phyloP scores from a whole-genome alignment of 192 early-diverging fungal species.

The Gryganskiella cystojenkinii region DNA sequence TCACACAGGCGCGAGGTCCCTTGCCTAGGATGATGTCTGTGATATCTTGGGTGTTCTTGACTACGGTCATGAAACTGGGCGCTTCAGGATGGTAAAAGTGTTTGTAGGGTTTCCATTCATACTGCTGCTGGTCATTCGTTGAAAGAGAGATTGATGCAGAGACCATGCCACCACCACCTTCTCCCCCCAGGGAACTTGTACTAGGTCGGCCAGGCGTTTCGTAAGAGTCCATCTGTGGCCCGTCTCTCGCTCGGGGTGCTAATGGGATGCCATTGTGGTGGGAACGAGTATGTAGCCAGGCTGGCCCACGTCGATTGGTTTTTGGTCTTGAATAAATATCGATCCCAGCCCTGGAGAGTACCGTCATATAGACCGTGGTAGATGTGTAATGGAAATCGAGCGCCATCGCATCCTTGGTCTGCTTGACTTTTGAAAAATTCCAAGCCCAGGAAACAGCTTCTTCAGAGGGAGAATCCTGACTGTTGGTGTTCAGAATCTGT shows the following conservation, averaged over 20 bases:
- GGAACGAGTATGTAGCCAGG: not conserved
- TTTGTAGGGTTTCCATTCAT: slow-evolving; percentile 42
- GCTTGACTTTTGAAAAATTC: slow-evolving; percentile 44
- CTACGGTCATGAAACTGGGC: slow-evolving; percentile 50
- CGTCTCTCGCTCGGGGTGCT: not conserved
- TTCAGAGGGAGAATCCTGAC: slow-evolving; percentile 15
- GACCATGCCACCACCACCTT: slow-evolving; percentile 1
- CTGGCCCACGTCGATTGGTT: slow-evolving; percentile 7
- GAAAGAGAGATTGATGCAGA: not conserved
- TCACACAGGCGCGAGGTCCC: slow-evolving; percentile 35
- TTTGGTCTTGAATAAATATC: slow-evolving; percentile 35
- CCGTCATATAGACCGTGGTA: slow-evolving; percentile 41
- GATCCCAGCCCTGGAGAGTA: slow-evolving; percentile 40
- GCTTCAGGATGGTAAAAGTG: slow-evolving; percentile 51
- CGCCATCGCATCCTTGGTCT: slow-evolving; percentile 38
- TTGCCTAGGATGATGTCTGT: slow-evolving; percentile 46
- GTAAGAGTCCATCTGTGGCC: not conserved
- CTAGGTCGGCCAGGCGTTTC: slow-evolving; percentile 13
- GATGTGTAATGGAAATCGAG: slow-evolving; percentile 44
- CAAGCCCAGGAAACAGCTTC: slow-evolving; percentile 36
- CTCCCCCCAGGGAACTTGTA: not conserved
- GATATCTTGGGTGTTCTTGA: slow-evolving; percentile 35
- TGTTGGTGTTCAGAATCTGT: slow-evolving; percentile 12
- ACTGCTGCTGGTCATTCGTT: not conserved
- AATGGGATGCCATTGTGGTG: not conserved